Conservation (phyloP, 805 yeast species). For the Saturnispora gosingensis region DNA sequence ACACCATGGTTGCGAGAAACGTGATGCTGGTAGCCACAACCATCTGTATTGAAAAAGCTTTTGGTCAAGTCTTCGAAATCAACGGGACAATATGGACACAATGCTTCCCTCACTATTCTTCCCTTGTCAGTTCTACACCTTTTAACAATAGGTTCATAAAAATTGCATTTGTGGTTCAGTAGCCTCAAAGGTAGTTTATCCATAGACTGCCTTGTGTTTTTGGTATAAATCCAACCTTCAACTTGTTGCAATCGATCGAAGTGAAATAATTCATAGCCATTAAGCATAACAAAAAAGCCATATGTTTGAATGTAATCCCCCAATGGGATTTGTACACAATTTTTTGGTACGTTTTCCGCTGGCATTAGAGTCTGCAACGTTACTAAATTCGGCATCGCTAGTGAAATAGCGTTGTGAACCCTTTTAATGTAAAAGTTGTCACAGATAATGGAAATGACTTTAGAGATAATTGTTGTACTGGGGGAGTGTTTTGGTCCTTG, state of each 20-base stretch:
- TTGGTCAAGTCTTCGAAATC: neutral
- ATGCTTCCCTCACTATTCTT: conserved; percentile 19
- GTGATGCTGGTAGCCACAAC: conserved; percentile 26
- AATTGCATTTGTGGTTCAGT: conserved; percentile 6
- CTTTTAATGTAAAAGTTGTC: neutral
- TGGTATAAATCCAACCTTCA: conserved; percentile 7
- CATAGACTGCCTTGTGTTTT: conserved; percentile 1
- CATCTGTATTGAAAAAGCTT: conserved; percentile 19
- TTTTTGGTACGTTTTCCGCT: neutral
- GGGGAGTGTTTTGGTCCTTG: neutral
- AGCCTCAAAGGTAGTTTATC: conserved; percentile 8
- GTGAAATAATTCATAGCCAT: neutral
- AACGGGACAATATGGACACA: conserved; percentile 25
- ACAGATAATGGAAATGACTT: neutral
- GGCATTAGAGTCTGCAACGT: neutral
- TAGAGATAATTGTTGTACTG: neutral
- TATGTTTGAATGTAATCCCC: neutral
- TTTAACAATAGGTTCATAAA: conserved; percentile 16
- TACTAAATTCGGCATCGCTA: neutral
- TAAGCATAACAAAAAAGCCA: conserved; percentile 6
- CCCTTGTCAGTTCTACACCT: conserved; percentile 12
- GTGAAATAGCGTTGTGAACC: neutral
- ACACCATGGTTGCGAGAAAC: conserved; percentile 27
- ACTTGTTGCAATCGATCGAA: neutral
- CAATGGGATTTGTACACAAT: neutral